Conservation (phyloP, 1,284 basidiomycete genomes). For the Pulveroboletus sp. region DNA sequence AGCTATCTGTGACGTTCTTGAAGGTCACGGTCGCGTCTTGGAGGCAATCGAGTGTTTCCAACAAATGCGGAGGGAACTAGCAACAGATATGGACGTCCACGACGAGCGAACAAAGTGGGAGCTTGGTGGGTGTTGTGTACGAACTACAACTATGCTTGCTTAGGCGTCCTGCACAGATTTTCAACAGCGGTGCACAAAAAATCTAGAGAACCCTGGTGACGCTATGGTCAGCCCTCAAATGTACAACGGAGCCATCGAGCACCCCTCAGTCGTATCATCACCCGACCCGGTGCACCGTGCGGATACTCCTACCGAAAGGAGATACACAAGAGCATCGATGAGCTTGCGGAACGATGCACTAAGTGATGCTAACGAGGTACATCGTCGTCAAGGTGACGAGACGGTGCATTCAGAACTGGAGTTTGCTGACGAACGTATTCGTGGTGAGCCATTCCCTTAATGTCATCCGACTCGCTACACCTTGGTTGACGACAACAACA, state of each 20-base stretch:
- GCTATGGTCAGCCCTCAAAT: neutral
- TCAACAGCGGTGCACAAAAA: neutral
- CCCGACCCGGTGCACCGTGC: neutral
- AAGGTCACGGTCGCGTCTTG: neutral
- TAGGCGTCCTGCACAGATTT: neutral
- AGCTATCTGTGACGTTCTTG: neutral
- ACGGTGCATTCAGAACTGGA: neutral
- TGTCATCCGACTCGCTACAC: no score
- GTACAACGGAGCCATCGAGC: neutral
- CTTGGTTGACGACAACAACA: neutral
- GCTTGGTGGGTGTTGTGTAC: neutral
- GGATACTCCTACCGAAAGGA: neutral
- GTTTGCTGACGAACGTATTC: neutral
- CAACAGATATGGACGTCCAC: neutral
- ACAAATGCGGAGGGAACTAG: neutral
- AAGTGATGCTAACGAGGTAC: constrained; percentile 3
- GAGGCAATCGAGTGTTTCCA: neutral
- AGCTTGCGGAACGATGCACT: constrained; percentile 1
- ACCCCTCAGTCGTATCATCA: neutral
- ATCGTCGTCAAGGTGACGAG: neutral
- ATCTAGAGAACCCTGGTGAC: neutral
- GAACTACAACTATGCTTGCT: no score
- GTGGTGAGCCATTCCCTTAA: neutral
- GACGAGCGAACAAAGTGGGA: neutral
- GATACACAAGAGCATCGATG: neutral